Percentiles rank a stretch among this genome's conserved stretches.
These are phyloP conservation scores for Quillaja saponaria DNA, from an alignment of 306 rosid genomes.

Conservation along the genomic window DNA sequence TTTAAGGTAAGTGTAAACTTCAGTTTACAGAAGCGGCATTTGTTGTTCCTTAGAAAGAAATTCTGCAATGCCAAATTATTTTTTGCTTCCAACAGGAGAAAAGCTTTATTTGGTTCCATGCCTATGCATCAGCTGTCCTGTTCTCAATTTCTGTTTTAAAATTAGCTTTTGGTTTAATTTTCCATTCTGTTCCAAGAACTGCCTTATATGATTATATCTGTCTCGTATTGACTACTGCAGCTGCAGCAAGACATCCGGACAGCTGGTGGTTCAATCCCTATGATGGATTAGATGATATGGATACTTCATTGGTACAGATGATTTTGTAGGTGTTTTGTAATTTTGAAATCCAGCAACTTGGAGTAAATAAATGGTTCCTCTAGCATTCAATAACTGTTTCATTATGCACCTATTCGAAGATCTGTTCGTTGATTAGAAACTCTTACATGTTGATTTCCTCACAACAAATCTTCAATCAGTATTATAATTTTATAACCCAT, in stretches of 20 bases:
- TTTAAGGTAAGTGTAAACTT: conserved; percentile 47
- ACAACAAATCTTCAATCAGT: too few relatives aligned
- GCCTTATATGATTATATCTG: too few relatives aligned
- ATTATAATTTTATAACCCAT: too few relatives aligned
- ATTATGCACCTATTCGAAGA: too few relatives aligned
- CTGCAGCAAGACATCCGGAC: conserved; percentile 60
- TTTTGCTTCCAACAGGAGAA: not conserved
- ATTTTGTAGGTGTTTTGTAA: conserved; percentile 14
- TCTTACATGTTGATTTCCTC: too few relatives aligned
- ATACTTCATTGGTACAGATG: conserved; percentile 23
- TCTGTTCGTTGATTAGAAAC: too few relatives aligned
- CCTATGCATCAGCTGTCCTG: too few relatives aligned
- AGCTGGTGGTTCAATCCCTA: conserved; percentile 54
- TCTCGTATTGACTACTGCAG: conserved; percentile 36
- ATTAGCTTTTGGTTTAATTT: conserved; percentile 1
- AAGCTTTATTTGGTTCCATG: not conserved
- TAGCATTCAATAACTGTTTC: too few relatives aligned
- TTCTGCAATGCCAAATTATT: not conserved
- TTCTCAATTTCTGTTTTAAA: conserved; percentile 5
- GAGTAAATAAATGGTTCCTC: conserved; percentile 3
- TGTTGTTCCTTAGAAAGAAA: not conserved
- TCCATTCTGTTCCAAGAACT: not conserved
- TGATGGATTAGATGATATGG: conserved; percentile 31
- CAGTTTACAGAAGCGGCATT: not conserved
- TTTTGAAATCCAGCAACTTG: conserved; percentile 6